Base-by-base conservation (phyloP, 2,329 filamentous ascomycete genomes). In the Paracoccidioides lutzii region DNA sequence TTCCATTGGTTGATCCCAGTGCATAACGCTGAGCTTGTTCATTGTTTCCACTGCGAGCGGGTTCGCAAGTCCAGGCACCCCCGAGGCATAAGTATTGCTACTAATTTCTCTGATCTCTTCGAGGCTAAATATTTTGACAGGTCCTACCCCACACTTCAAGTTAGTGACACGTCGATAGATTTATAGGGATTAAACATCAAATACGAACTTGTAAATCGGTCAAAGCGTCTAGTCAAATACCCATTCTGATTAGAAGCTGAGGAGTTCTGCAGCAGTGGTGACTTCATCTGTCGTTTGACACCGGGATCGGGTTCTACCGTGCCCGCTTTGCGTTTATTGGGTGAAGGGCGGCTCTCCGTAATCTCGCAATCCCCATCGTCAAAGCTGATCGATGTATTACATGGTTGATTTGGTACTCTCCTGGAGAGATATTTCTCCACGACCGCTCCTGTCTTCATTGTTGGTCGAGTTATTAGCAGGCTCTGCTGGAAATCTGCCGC, bases 1-100 rank as follows among this genome's bases (percentile, higher is more conserved):
- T 0, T 75, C 64, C 49, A 83, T 73, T 0, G 82, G 81, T 0
- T 63, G 62, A 1, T 75, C 64, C 85, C 85, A 88, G 1, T 80
- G 77, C 6, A 67, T 64, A 1, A 87, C 77, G 0, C 79, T 78
- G n/a, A 78, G 69, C 14, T 75, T 71, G 48, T 79, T 81, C 14
- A 87, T 72, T 0, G 74, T 73, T 33, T 82, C 77, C 28, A 83
- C 81, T 0, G 85, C 81, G 41, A 80, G 78, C 0, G 79, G 76
- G 0, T 82, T 78, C 0, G 81, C 78, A 0, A 82, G 74, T 5
- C 78, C 77, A 0, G 81, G 81, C 60, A 83, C 74, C 0, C 83
- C 82, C 0, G 80, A 77, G 15, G 74, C 74, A 32, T 77, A 78
- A 10, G 80, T 79, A 3, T 73, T 69, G 15, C 72, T 67, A 12